Base-by-base conservation (phyloP, 306 rosid species). In the Sicyos baderoa region DNA sequence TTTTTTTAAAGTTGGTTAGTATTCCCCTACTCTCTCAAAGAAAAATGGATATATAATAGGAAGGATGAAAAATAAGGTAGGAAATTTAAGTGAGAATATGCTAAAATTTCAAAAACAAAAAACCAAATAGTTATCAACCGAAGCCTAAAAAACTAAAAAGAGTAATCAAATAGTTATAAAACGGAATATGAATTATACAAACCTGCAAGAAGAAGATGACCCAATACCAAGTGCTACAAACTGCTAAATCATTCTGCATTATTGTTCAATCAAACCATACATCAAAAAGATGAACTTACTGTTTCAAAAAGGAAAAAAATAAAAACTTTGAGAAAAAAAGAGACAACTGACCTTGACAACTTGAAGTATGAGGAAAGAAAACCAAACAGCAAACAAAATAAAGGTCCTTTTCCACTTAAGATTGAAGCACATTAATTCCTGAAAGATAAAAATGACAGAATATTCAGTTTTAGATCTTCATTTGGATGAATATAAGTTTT, bases 161-260 rank as follows among this genome's bases (percentile, higher is more conserved):
- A 3, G 35, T 2, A 35, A 35, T 6, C 8, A 35, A 35, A 35
- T 0, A 0, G 42, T 35, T 35, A 29, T 29, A 4, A 29, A 29
- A 29, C 2, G 35, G 4, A 29, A 5, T 5, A 48, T 22, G 71
- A 62, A 42, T 1, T 13, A 5, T 47, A 56, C 47, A 15, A 73
- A 89, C 97, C 91, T 89, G 93, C 71, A 89, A 65, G 82, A 82
- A 72, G 80, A 87, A 92, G 65, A 92, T 79, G 58, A 82, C 83
- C 98, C 98, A 89, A 65, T 89, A 89, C 95, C 84, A 87, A 52
- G 42, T 21, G 79, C 95, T 68, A 76, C 98, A 87, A 23, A 67
- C 78, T 72, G 75, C 66, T 2, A 64, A 74, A 76, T 75, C 74
- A 83, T 86, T 92, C 98, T 89, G 93, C 79, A 83, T 23, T 70